phyloP scores from a whole-genome alignment of 2,329 filamentous ascomycete species.

The Truncatella angustata region DNA sequence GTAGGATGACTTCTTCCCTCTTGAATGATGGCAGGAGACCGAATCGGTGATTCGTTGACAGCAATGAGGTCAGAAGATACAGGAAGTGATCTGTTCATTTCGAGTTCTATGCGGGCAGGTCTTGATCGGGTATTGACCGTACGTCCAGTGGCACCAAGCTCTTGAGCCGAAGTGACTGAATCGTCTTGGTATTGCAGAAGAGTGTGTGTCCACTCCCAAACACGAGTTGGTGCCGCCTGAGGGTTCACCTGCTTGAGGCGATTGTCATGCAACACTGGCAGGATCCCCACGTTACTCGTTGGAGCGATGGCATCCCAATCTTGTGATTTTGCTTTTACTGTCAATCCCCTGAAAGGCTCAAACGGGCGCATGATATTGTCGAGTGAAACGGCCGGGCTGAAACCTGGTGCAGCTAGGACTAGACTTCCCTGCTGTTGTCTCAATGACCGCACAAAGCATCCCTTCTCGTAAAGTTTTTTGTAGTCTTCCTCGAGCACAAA shows the following conservation, averaged over 20 bases:
- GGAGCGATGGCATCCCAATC: background rate
- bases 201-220: background rate
- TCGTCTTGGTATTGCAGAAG: background rate
- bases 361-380: background rate
- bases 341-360: background rate
- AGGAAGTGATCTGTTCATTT: too few relatives aligned
- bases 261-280: background rate
- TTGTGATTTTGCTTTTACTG: background rate
- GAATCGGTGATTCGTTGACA: background rate
- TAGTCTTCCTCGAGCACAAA: background rate
- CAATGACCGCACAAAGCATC: conserved; percentile 2
- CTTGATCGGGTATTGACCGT: too few relatives aligned
- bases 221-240: background rate
- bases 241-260: background rate
- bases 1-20: background rate
- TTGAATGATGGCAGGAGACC: background rate
- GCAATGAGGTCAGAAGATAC: background rate
- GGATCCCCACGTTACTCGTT: background rate
- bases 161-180: background rate
- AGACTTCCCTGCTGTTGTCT: background rate
- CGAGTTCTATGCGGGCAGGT: too few relatives aligned
- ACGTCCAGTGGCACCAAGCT: too few relatives aligned
- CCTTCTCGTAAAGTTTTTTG: conserved; percentile 5
- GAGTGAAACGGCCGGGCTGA: background rate
- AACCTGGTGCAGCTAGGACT: background rate